These are phyloP conservation scores for Rhizopus sp. DNA, from an alignment of 371 early-diverging fungal species.

Conservation along the genomic window DNA sequence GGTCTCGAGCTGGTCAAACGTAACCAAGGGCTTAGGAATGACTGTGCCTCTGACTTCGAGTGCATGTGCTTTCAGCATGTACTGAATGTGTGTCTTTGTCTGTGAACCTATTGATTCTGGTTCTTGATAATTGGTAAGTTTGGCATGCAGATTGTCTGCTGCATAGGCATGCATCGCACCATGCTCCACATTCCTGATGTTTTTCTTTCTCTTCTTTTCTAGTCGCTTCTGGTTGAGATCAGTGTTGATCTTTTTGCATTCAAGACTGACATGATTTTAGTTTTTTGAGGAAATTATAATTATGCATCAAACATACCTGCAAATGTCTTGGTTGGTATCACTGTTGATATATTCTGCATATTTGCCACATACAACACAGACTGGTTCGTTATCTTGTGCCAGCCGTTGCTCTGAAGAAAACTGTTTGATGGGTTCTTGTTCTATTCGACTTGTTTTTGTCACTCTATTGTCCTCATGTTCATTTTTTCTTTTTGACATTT, in stretches of 20 bases:
- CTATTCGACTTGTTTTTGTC: background rate
- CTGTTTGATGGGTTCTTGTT: slow-evolving; percentile 20
- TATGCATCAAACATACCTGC: slow-evolving; percentile 38
- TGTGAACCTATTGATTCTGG: slow-evolving; percentile 31
- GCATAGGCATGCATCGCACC: slow-evolving; percentile 13
- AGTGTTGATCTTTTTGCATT: slow-evolving; percentile 47
- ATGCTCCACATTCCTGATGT: slow-evolving; percentile 1
- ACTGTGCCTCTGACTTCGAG: slow-evolving; percentile 50
- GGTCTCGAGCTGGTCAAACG: slow-evolving; percentile 48
- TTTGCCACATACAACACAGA: slow-evolving; percentile 54
- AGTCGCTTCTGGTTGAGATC: slow-evolving; percentile 23
- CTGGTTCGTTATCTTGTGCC: slow-evolving; percentile 39
- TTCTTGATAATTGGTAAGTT: slow-evolving; percentile 57
- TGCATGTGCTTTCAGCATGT: slow-evolving; percentile 44
- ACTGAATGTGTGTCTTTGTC: slow-evolving; percentile 25
- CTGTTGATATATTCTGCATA: slow-evolving; percentile 58
- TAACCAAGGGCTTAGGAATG: slow-evolving; percentile 51
- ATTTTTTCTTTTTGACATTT: background rate
- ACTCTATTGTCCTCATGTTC: background rate
- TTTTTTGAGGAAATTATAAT: background rate
- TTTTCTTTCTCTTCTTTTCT: background rate
- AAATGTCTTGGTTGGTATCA: slow-evolving; percentile 48
- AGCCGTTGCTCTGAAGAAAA: slow-evolving; percentile 42
- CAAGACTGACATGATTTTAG: slow-evolving; percentile 27
- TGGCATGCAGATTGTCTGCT: slow-evolving; percentile 43